Conservation (phyloP, 1,284 basidiomycete genomes). For the Malassezia brasiliensis region DNA sequence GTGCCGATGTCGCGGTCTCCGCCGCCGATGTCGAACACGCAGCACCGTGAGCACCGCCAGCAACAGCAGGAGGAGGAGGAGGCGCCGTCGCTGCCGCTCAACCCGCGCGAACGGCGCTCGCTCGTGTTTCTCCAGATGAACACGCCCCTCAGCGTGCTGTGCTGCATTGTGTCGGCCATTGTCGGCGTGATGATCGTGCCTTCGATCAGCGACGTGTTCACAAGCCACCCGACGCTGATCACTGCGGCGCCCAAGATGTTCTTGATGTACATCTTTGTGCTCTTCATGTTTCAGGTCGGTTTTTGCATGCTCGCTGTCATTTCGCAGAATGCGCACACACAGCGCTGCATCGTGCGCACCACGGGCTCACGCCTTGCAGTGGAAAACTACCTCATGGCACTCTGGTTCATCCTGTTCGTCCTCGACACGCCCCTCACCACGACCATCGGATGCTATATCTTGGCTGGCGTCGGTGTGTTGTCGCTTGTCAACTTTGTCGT, state of each 20-base stretch:
- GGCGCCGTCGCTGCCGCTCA: background rate
- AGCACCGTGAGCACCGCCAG: background rate
- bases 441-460: constrained; percentile 24
- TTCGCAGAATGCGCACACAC: constrained; percentile 12
- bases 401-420: constrained; percentile 74
- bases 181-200: constrained; percentile 12
- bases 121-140: constrained; percentile 17
- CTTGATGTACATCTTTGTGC: constrained; percentile 6
- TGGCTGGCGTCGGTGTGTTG: constrained; percentile 27
- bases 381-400: constrained; percentile 70
- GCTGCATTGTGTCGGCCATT: constrained; percentile 6
- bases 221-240: constrained; percentile 11
- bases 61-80: constrained; percentile 1
- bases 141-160: constrained; percentile 15
- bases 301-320: constrained; percentile 14
- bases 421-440: constrained; percentile 30
- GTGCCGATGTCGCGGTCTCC: background rate
- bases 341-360: constrained; percentile 9
- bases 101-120: constrained; percentile 5
- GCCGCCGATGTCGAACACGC: background rate
- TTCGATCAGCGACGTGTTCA: constrained; percentile 10
- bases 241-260: constrained; percentile 13
- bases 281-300: constrained; percentile 13
- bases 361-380: constrained; percentile 63
- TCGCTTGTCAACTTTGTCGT: constrained; percentile 32